Conservation (phyloP, 106 monocot genomes). For the Gastrodia elata region DNA sequence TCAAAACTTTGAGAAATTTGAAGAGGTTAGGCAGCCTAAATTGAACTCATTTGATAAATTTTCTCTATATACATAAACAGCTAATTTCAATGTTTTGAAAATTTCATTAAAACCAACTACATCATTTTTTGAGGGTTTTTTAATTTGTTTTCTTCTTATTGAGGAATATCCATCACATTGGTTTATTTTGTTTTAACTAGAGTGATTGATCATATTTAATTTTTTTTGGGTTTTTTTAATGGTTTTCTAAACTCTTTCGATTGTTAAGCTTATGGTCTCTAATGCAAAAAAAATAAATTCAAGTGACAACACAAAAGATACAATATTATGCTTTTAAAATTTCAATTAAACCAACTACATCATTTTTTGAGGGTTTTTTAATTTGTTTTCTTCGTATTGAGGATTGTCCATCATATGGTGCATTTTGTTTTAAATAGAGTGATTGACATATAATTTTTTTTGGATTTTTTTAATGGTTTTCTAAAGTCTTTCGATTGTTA, state of each 20-base stretch:
- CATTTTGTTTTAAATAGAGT: not conserved
- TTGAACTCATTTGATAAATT: not conserved
- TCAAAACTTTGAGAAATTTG: conserved; percentile 44
- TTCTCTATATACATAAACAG: not conserved
- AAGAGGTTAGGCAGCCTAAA: conserved; percentile 17
- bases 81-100: not conserved
- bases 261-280: not conserved
- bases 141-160: not conserved
- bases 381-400: not conserved
- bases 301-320: not conserved
- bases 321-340: not conserved
- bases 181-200: not conserved
- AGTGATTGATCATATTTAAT: not conserved
- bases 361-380: not conserved
- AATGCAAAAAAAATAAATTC: not conserved
- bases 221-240: not conserved
- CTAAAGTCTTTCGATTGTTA: not conserved
- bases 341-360: not conserved
- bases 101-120: not conserved
- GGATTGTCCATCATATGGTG: not conserved
- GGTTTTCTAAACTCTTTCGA: not conserved
- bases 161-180: not conserved
- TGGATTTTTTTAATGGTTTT: not conserved
- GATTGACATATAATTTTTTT: not conserved
- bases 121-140: not conserved